These are phyloP conservation scores for Abrus pulchellus DNA, from an alignment of 306 rosid species.

Conservation along the genomic window DNA sequence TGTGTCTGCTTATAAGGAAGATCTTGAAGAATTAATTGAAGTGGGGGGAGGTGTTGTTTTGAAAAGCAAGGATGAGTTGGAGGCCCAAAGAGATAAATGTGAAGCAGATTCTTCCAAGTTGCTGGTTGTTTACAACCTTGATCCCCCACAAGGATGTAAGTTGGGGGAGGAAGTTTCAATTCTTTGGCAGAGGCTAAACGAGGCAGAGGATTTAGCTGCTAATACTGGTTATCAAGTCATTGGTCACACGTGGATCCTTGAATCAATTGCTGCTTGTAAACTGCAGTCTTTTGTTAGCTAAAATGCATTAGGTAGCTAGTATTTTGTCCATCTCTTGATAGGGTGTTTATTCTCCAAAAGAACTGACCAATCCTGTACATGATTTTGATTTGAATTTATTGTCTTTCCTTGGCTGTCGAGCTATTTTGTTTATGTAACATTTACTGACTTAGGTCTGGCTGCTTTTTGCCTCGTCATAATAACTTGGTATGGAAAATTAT, in stretches of 20 bases:
- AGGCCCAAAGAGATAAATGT: conserved; percentile 40
- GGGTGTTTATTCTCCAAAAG: conserved; percentile 22
- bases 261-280: conserved; percentile 79
- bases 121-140: conserved; percentile 81
- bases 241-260: conserved; percentile 91
- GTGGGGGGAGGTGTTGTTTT: conserved; percentile 77
- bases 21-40: conserved; percentile 72
- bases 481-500: neutral
- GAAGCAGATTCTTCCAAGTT: conserved; percentile 47
- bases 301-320: conserved; percentile 24
- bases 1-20: conserved; percentile 60
- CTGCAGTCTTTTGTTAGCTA: conserved; percentile 73
- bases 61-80: conserved; percentile 62
- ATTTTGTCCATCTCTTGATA: conserved; percentile 1
- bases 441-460: neutral
- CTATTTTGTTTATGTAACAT: neutral
- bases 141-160: conserved; percentile 77
- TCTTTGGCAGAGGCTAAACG: conserved; percentile 82
- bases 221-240: conserved; percentile 63
- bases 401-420: neutral
- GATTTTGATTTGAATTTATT: conserved; percentile 12
- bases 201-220: conserved; percentile 79
- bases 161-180: conserved; percentile 88
- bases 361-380: conserved; percentile 37
- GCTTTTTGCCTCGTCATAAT: neutral